Percentiles rank a stretch among this genome's conserved stretches.
phyloP scores from a whole-genome alignment of 805 yeast genomes.

The Yamadazyma insecticola region DNA sequence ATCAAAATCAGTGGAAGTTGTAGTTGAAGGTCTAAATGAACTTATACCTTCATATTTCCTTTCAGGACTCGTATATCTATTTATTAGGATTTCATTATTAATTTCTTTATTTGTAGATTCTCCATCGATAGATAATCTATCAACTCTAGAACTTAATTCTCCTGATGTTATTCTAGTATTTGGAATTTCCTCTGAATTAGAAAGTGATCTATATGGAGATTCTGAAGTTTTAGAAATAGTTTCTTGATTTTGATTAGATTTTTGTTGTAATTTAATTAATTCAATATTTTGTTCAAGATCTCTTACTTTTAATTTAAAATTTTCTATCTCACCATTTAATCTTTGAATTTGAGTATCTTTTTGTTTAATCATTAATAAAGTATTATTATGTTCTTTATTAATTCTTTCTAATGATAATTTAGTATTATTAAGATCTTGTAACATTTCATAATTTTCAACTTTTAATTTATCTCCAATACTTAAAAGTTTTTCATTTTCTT shows the following conservation, averaged over 20 bases:
- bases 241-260: conserved; percentile 3
- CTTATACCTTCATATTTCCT: neutral
- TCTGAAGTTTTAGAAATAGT: neutral
- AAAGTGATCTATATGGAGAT: conserved; percentile 2
- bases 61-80: neutral
- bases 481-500: conserved; percentile 11
- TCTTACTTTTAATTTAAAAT: conserved; percentile 45
- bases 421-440: conserved; percentile 20
- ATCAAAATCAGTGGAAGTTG: conserved; percentile 3
- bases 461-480: conserved; percentile 18
- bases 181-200: neutral
- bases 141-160: conserved; percentile 38
- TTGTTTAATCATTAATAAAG: conserved; percentile 51
- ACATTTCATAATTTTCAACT: conserved; percentile 19
- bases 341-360: conserved; percentile 66
- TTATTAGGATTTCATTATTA: neutral
- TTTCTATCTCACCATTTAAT: conserved; percentile 57
- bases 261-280: conserved; percentile 23
- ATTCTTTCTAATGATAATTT: conserved; percentile 34
- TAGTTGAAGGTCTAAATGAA: neutral
- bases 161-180: conserved; percentile 22
- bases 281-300: conserved; percentile 48
- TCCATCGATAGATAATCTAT: conserved; percentile 33
- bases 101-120: conserved; percentile 5
- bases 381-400: conserved; percentile 48